Evolutionary conservation across 768 basidiomycete species (phyloP), one percentile per base, ranked within the genome.

Genomic region (Boletus sensibilis): DNA sequence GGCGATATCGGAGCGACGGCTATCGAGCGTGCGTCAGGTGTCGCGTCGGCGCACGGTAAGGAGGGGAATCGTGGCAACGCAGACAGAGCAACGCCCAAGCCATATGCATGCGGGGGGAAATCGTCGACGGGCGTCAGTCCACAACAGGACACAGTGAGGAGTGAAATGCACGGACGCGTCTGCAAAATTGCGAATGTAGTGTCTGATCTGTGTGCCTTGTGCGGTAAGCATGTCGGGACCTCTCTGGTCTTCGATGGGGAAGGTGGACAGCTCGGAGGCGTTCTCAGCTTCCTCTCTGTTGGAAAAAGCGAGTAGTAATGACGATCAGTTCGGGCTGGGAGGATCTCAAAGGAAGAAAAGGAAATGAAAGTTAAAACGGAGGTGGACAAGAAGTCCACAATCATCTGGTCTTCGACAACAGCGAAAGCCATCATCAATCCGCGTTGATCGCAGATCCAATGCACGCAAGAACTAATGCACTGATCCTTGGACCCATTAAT

Each of bases 221-320:
- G 87, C 87, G 33, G 78, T 79, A 29, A 92, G 82, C 55, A 79
- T 81, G 66, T 87, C 83, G 9, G 76, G 70, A 9, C 79, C 79
- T 33, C 71, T 61, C n/a, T 66, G 74, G 41, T 68, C 76, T 49
- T 76, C 75, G 7, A 70, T 63, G 35, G 75, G 72, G 16, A 68
- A 59, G 3, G 74, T 50, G 35, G 71, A 55, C 56, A 92, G 76
- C 68, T 92, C 90, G 3, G 89, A 83, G 3, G 83, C 86, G 57
- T 84, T 87, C 74, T 92, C 90, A 1, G 89, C 79, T 68, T 90
- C 90, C 67, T 92, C 88, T 69, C 88, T 90, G 60, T 56, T 46
- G 10, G 16, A 25, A 18, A 18, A 45, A 27, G 37, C 8, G 23
- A 37, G 20, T 0, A 16, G 31, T 4, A 9, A 52, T 14, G 40